Base-by-base conservation (phyloP, 805 yeast genomes). In the Maudiozyma barnettii region DNA sequence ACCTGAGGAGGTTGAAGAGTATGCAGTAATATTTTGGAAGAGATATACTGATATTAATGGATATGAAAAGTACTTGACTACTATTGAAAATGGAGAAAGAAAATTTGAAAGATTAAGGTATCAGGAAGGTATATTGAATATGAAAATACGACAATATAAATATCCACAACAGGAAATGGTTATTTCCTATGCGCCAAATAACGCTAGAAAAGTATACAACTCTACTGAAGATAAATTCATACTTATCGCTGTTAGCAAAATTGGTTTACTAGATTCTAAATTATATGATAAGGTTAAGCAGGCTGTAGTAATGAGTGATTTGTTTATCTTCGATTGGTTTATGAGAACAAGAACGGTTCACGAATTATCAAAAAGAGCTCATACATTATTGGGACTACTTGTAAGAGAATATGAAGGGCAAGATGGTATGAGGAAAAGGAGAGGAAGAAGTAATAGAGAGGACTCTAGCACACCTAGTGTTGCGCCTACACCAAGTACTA, bases 151-250 rank as follows among this genome's bases (percentile, higher is more conserved):
- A 41, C 75, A 71, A 46, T 69, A 73, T 39, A 68, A 70, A n/a
- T 77, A 74, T 48, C 89, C 90, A 0, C 60, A 83, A 20, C 79
- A 79, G 41, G 80, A 82, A 39, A 65, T 85, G 63, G 66, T 65
- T 4, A 79, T 85, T 21, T 83, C 77, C 46, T 85, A 83, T 50
- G 91, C 93, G 0, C 90, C 90, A n/a, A 84, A 84, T 59, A 84
- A 83, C 60, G 83, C 93, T 12, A 83, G 84, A 57, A 68, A 89
- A 54, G 73, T 83, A 8, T 85, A 82, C 56, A 78, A 85, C 8
- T 76, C 77, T 30, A 62, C 74, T 0, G 95, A 85, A 58, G 95
- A 85, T 58, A 71, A 86, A 45, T 85, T 80, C 54, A 67, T 85
- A 22, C 59, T 85, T 44, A 55, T 74, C 26, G 75, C 78, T 46